These are phyloP conservation scores for Microascus cirrosus DNA, from an alignment of 2,329 filamentous ascomycete genomes.

Conservation along the genomic window DNA sequence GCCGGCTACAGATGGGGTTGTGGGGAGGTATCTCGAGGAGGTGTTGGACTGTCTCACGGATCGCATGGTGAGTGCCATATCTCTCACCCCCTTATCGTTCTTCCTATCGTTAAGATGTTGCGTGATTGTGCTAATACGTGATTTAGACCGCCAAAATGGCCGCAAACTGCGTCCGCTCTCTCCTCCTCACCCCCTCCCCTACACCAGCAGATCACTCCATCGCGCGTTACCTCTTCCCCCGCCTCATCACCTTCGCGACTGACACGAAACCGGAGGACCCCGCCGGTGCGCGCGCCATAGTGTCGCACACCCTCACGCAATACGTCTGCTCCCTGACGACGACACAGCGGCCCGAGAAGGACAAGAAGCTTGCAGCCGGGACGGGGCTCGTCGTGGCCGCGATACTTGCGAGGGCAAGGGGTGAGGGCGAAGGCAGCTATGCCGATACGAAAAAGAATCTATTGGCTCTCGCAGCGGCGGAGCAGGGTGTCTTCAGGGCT, in stretches of 20 bases:
- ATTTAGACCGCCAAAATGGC: conserved; percentile 72
- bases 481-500: conserved; percentile 62
- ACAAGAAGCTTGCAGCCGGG: conserved; percentile 41
- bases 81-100: neutral
- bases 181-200: conserved; percentile 57
- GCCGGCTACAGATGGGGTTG: conserved; percentile 61
- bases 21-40: conserved; percentile 67
- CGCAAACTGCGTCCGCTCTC: conserved; percentile 76
- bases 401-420: conserved; percentile 60
- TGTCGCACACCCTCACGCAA: conserved; percentile 66
- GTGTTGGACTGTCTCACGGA: conserved; percentile 74
- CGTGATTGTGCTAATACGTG: conserved; percentile 7
- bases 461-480: conserved; percentile 67
- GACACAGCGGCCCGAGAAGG: conserved; percentile 10
- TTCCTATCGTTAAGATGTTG: neutral
- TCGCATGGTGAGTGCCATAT: conserved; percentile 51
- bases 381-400: conserved; percentile 70
- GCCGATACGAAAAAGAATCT: conserved; percentile 65
- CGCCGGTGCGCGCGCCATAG: conserved; percentile 58
- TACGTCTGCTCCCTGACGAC: conserved; percentile 43
- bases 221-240: conserved; percentile 61
- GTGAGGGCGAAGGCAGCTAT: conserved; percentile 50
- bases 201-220: conserved; percentile 62
- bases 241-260: conserved; percentile 64
- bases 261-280: conserved; percentile 65